Base-by-base conservation (phyloP, 2,329 filamentous ascomycete genomes). In the Phialocephala subalpina region DNA sequence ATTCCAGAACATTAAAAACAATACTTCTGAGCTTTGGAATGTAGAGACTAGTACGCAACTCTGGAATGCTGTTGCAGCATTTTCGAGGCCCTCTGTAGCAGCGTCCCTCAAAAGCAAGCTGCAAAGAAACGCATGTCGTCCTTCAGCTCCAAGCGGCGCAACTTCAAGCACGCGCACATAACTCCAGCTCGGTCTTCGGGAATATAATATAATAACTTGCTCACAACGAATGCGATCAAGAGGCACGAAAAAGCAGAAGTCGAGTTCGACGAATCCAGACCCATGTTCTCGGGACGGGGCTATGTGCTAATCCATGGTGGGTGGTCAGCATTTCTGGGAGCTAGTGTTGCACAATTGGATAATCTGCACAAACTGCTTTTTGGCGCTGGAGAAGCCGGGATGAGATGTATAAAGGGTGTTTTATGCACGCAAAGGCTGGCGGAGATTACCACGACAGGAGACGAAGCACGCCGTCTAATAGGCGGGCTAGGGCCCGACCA, bases 1-100 rank as follows among this genome's bases (percentile, higher is more conserved):
- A 53, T 53, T 53, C 49, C 49, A n/a, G 14, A 53, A 8, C 20
- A 49, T 49, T 25, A 20, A 49, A 49, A 49, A 49, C 45, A 49
- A 22, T 49, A 53, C 29, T 53, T 22, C 27, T 18, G 20, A 49
- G n/a, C 49, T 2, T 3, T 6, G 12, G 49, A 22, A 5, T 27
- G 20, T n/a, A 52, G 9, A 9, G 25, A 22, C 49, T 33, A 53
- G 25, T n/a, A 3, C 25, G 27, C 49, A 27, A 2, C 27, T 4
- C 47, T 27, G 14, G 49, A 33, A 7, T 53, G 22, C 49, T 29
- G 20, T 22, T 25, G n/a, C n/a, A 42, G 40, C 14, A 42, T 42
- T 14, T 49, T 22, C 20, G n/a, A 8, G 14, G 12, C 7, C 5
- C 12, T 18, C 16, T 42, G 4, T 33, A 9, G 9, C 29, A 5